Conservation (phyloP, 2,329 filamentous ascomycete species). For the Colletotrichum magnum region DNA sequence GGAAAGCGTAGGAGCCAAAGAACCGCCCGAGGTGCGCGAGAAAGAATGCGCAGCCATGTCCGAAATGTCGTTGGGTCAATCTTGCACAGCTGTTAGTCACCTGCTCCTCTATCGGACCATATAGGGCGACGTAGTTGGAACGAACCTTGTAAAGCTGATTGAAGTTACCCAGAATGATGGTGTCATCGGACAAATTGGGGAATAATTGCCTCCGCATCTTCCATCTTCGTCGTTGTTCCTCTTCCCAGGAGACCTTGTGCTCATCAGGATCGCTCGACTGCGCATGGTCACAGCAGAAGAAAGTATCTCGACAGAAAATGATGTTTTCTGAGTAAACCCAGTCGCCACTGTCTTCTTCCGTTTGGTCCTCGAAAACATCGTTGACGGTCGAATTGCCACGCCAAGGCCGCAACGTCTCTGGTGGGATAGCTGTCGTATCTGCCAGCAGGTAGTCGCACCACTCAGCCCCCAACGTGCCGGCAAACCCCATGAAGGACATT, state of each 20-base stretch:
- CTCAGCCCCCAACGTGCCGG: slow-evolving; percentile 93
- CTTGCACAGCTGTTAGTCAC: slow-evolving; percentile 60
- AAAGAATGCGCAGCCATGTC: slow-evolving; percentile 92
- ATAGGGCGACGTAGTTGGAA: slow-evolving; percentile 39
- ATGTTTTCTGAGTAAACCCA: slow-evolving; percentile 99
- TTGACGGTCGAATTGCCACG: slow-evolving; percentile 81
- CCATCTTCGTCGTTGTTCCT: slow-evolving; percentile 88
- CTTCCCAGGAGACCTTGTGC: slow-evolving; percentile 80
- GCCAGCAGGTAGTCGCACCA: slow-evolving; percentile 99
- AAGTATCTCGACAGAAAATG: slow-evolving; percentile 93
- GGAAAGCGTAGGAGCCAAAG: slow-evolving; percentile 98
- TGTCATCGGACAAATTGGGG: slow-evolving; percentile 83
- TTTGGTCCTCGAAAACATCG: slow-evolving; percentile 77
- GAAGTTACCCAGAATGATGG: slow-evolving; percentile 95
- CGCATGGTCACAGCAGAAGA: slow-evolving; percentile 98
- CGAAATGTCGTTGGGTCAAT: slow-evolving; percentile 98
- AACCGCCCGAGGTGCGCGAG: slow-evolving; percentile 86
- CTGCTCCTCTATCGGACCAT: not conserved
- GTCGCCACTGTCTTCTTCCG: slow-evolving; percentile 77
- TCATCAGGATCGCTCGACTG: slow-evolving; percentile 86
- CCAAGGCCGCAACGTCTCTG: slow-evolving; percentile 83
- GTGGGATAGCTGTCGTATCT: slow-evolving; percentile 88
- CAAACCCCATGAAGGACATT: slow-evolving; percentile 99
- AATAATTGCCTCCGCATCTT: slow-evolving; percentile 94
- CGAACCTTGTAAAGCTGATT: slow-evolving; percentile 97